A percentile compares a stretch with the other conserved stretches of the same genome.
These are phyloP conservation scores for Plectosphaerella sp. DNA, from an alignment of 2,329 filamentous ascomycete genomes.

Conservation along the genomic window DNA sequence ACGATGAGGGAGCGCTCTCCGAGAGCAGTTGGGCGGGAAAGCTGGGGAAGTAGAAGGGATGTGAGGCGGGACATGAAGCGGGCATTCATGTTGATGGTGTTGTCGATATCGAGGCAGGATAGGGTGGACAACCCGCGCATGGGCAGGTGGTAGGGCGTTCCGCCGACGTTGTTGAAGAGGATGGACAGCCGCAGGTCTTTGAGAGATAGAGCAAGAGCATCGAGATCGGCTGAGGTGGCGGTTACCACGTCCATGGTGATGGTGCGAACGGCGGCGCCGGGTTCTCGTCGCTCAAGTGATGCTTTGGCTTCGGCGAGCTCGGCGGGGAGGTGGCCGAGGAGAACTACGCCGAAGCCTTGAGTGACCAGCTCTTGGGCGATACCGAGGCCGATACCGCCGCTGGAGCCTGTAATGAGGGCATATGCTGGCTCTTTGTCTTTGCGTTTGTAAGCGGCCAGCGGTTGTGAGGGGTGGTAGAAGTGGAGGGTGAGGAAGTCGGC, in stretches of 20 bases:
- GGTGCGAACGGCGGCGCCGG: conserved; percentile 18
- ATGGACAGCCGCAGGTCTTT: conserved; percentile 21
- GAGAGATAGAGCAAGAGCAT: conserved; percentile 15
- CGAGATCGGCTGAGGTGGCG: conserved; percentile 20
- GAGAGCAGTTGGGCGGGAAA: conserved; percentile 10
- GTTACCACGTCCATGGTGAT: conserved; percentile 22
- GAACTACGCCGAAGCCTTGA: conserved; percentile 27
- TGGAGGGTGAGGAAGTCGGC: conserved; percentile 16
- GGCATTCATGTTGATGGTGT: conserved; percentile 24
- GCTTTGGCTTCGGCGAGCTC: conserved; percentile 20
- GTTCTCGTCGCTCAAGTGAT: conserved; percentile 15
- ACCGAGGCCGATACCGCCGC: conserved; percentile 28
- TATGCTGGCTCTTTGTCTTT: conserved; percentile 14
- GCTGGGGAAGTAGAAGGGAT: conserved; percentile 19
- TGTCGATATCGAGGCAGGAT: conserved; percentile 21
- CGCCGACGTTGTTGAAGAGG: conserved; percentile 28
- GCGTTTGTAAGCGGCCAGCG: conserved; percentile 18
- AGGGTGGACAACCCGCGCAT: conserved; percentile 21
- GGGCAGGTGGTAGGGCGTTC: conserved; percentile 15
- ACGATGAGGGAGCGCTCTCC: conserved; percentile 19
- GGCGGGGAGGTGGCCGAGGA: conserved; percentile 22
- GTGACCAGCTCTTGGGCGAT: conserved; percentile 23
- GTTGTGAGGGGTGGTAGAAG: conserved; percentile 10
- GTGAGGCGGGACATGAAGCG: conserved; percentile 29
- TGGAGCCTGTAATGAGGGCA: conserved; percentile 27